These are phyloP conservation scores for Cercospora zeina DNA, from an alignment of 2,329 filamentous ascomycete species.

Conservation along the genomic window DNA sequence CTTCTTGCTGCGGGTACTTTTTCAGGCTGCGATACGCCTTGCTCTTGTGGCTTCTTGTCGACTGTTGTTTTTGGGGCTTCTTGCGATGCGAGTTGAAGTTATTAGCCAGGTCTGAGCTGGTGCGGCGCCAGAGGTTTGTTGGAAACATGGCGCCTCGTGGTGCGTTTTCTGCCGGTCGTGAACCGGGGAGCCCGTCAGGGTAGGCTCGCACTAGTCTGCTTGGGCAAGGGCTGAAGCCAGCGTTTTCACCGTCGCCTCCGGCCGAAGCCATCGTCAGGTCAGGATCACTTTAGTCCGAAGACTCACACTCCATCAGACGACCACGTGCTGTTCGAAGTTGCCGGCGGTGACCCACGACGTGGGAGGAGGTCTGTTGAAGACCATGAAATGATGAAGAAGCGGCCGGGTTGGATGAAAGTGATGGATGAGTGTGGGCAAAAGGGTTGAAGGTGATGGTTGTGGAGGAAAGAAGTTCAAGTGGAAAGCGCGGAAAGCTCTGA, in stretches of 20 bases:
- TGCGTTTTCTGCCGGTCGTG: background rate
- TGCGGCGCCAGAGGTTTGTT: conserved; percentile 3
- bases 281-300: conserved; percentile 4
- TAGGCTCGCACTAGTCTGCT: background rate
- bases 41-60: conserved; percentile 2
- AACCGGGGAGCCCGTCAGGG: background rate
- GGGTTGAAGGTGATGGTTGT: background rate
- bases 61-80: background rate
- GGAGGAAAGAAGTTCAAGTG: background rate
- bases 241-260: background rate
- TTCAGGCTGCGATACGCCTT: background rate
- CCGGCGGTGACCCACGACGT: background rate
- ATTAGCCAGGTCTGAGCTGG: background rate
- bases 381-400: background rate
- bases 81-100: background rate
- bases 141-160: background rate
- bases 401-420: background rate
- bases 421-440: background rate
- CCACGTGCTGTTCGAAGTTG: background rate
- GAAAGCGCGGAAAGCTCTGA: background rate
- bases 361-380: conserved; percentile 1
- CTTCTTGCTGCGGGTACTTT: background rate
- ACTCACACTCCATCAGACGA: conserved; percentile 4
- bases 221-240: conserved; percentile 3
- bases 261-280: background rate